Conservation (phyloP, 2,329 filamentous ascomycete genomes). For the Scolecobasidium constrictum region DNA sequence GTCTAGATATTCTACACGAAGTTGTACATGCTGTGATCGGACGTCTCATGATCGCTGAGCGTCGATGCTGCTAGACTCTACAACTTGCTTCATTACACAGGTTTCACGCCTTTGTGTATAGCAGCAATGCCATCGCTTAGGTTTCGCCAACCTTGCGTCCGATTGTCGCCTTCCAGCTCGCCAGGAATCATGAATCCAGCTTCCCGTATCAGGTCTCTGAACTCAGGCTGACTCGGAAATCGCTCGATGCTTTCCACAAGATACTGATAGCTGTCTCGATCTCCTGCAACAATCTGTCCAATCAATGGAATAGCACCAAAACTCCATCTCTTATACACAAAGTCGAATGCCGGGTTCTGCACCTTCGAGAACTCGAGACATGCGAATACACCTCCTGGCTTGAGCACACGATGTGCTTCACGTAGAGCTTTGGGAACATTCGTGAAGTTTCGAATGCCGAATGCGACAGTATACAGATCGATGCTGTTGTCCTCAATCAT, state of each 20-base stretch:
- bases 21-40: too few species aligned
- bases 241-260: constrained; percentile 94
- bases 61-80: too few species aligned
- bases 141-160: constrained; percentile 65
- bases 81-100: too few species aligned
- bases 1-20: too few species aligned
- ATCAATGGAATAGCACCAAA: constrained; percentile 92
- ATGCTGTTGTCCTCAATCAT: constrained; percentile 59
- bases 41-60: too few species aligned
- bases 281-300: constrained; percentile 86
- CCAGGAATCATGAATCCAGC: constrained; percentile 79
- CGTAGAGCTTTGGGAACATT: constrained; percentile 73
- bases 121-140: constrained; percentile 86
- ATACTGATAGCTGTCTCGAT: constrained; percentile 95
- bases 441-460: constrained; percentile 95
- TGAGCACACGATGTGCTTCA: constrained; percentile 80
- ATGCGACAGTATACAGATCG: constrained; percentile 94
- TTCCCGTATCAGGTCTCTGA: constrained; percentile 68
- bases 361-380: constrained; percentile 94
- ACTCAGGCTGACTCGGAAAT: constrained; percentile 80
- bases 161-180: constrained; percentile 22
- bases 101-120: constrained; percentile 95
- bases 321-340: constrained; percentile 88
- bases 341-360: constrained; percentile 65
- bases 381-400: constrained; percentile 90